Evolutionary conservation across 2,329 filamentous ascomycete genomes (phyloP), one percentile per base, ranked within the genome.

Genomic region (Colletotrichum nymphaeae): DNA sequence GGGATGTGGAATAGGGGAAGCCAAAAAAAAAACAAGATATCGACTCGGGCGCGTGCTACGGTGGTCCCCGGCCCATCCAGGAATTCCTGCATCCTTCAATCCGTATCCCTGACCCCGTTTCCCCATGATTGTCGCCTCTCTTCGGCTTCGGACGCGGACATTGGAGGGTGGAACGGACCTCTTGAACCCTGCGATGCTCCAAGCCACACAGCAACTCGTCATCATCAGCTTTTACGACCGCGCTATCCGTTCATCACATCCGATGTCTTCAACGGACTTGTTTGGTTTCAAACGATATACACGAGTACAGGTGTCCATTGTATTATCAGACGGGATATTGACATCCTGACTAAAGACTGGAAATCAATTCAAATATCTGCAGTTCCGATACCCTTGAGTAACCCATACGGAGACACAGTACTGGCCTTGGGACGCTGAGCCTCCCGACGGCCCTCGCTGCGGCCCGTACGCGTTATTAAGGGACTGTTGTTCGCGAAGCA

Each of bases 191-290:
- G 64, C 49, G 16, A 49, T 62, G 24, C 32, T 72, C 69, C 65
- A 72, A 69, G 69, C 69, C 65, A 69, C 65, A 55, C 69, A 55
- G 35, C 37, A 72, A 68, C 64, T 62, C 57, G 57, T 63, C 57
- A 63, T 58, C 52, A 35, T 58, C 58, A 35, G 12, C 32, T n/a
- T 57, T 26, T 42, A 52, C 35, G 16, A 42, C 57, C 64, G 52
- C 62, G 24, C 22, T 24, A 53, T 70, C 55, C 52, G 58, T 24
- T 35, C 59, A 58, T 69, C 22, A 53, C 69, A 59, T 59, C 53
- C 19, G 52, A 46, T 58, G 30, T 24, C 30, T 19, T 53, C 14
- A 16, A 30, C n/a, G 53, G 37, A 58, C 24, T 49, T 46, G 52
- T 32, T 46, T 42, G 30, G 65, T 72, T 69, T 69, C 42, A 37